Conservation (phyloP, 1,284 basidiomycete species). For the Inonotus hispidus region DNA sequence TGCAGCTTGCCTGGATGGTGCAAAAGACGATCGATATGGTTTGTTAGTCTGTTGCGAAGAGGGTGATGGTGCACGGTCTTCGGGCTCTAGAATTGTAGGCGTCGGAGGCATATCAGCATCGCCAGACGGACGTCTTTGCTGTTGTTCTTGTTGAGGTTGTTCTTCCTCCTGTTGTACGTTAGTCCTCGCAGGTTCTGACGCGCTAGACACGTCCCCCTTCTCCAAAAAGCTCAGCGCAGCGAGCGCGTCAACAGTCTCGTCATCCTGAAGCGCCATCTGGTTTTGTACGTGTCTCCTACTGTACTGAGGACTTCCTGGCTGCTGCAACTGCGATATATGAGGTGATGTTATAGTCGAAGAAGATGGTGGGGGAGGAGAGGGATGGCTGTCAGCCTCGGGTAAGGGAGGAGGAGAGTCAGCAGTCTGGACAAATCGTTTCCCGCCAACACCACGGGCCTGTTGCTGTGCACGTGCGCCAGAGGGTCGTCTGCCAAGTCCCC, state of each 20-base stretch:
- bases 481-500: constrained; percentile 64
- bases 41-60: constrained; percentile 10
- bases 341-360: background rate
- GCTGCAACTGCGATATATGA: constrained; percentile 10
- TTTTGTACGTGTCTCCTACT: background rate
- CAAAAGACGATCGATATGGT: constrained; percentile 75
- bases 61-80: constrained; percentile 16
- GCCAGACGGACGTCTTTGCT: constrained; percentile 19
- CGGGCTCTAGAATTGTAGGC: constrained; percentile 16
- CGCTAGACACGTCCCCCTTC: constrained; percentile 36
- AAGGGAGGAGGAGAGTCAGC: constrained; percentile 22
- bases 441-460: constrained; percentile 33
- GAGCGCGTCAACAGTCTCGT: constrained; percentile 61
- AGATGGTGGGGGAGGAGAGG: background rate
- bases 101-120: background rate
- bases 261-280: constrained; percentile 31
- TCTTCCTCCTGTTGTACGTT: constrained; percentile 15
- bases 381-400: constrained; percentile 11
- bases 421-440: constrained; percentile 23
- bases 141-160: background rate
- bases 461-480: constrained; percentile 74
- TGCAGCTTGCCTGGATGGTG: constrained; percentile 72
- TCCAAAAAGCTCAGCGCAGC: constrained; percentile 74
- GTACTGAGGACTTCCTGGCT: background rate
- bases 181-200: constrained; percentile 18